A percentile compares a stretch with the other conserved stretches of the same genome.
phyloP scores from a whole-genome alignment of 495 filamentous ascomycete genomes.

The Thermothielavioides terrestris region DNA sequence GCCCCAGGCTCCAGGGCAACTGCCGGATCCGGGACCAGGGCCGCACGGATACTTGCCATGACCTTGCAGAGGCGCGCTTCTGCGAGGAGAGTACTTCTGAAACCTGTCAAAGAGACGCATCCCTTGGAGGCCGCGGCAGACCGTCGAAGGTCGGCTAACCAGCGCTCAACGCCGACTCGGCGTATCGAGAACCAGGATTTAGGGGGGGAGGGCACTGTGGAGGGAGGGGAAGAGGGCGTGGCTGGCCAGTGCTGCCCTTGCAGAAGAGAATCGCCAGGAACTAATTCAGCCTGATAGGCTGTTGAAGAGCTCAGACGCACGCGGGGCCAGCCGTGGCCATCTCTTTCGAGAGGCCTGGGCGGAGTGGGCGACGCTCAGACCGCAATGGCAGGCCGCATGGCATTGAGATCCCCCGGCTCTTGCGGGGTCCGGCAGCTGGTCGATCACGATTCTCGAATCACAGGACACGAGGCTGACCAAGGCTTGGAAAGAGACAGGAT shows the following conservation, averaged over 20 bases:
- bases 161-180: not conserved
- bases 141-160: not conserved
- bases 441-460: not conserved
- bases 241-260: constrained; percentile 5
- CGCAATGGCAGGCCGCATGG: too few species aligned
- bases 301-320: constrained; percentile 11
- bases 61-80: not conserved
- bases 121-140: constrained; percentile 1
- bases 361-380: constrained; percentile 7
- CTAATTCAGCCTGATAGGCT: constrained; percentile 10
- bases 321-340: not conserved
- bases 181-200: not conserved
- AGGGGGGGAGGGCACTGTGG: not conserved
- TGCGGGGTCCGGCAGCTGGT: constrained; percentile 5
- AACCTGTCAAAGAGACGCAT: not conserved
- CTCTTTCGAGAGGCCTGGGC: not conserved
- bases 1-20: not conserved
- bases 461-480: not conserved
- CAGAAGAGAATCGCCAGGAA: not conserved
- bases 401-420: constrained; percentile 14
- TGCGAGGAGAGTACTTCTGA: not conserved
- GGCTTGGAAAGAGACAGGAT: not conserved
- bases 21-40: not conserved
- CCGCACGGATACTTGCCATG: not conserved
- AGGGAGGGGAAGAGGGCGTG: not conserved